Percentiles rank a stretch among this genome's conserved stretches.
phyloP scores from a whole-genome alignment of 306 rosid species.

The Chamaecrista fasciculata region DNA sequence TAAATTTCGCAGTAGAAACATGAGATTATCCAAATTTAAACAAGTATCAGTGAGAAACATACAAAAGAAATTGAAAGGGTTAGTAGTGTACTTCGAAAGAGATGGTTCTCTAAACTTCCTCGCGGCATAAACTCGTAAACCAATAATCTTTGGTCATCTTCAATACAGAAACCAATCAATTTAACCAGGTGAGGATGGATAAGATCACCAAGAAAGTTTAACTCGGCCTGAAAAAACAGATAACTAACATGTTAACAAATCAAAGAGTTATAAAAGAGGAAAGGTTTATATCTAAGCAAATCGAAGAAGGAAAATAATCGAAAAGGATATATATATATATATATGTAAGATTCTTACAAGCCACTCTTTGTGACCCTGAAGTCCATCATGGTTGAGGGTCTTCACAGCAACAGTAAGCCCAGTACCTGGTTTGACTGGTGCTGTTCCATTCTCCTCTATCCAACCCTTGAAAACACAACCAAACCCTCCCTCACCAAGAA shows the following conservation, averaged over 20 bases:
- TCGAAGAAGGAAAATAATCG: constrained; percentile 4
- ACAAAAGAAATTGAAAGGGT: constrained; percentile 34
- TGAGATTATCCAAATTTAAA: constrained; percentile 19
- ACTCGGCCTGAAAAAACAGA: constrained; percentile 73
- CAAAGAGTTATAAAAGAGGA: not conserved
- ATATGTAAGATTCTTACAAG: constrained; percentile 56
- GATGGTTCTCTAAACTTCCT: constrained; percentile 99
- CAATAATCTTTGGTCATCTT: constrained; percentile 83
- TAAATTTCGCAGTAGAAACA: constrained; percentile 8
- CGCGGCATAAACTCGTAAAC: constrained; percentile 98
- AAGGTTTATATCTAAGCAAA: not conserved
- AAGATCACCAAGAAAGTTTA: constrained; percentile 91
- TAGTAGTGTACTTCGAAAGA: constrained; percentile 78
- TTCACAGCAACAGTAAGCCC: constrained; percentile 98
- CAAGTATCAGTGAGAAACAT: constrained; percentile 6
- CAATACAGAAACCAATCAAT: constrained; percentile 91
- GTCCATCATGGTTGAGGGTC: constrained; percentile 91
- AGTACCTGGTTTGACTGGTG: constrained; percentile 95
- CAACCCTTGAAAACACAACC: constrained; percentile 99
- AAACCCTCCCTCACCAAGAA: constrained; percentile 99
- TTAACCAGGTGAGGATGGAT: constrained; percentile 84
- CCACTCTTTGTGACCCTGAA: constrained; percentile 99
- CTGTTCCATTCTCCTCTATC: constrained; percentile 96
- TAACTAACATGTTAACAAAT: constrained; percentile 21
- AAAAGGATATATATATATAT: not conserved